These are phyloP conservation scores for Chrysoporthe puriensis DNA, from an alignment of 2,329 filamentous ascomycete genomes.

Conservation along the genomic window DNA sequence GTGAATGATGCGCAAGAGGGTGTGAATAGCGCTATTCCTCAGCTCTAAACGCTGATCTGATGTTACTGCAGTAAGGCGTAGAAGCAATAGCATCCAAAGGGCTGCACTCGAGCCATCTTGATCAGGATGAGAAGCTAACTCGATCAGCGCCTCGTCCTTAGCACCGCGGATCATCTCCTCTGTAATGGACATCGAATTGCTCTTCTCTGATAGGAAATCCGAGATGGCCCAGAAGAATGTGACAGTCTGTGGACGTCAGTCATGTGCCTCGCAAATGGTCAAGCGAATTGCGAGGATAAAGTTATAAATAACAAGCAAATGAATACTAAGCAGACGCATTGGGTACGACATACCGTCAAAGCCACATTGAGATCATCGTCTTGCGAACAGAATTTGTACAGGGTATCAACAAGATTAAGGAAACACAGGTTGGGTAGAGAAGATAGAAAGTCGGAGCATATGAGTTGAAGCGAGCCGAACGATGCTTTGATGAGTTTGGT, in stretches of 20 bases:
- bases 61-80: constrained; percentile 72
- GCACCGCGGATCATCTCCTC: constrained; percentile 57
- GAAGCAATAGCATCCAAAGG: constrained; percentile 77
- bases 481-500: constrained; percentile 80
- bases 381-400: constrained; percentile 88
- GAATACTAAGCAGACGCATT: background rate
- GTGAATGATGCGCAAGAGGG: constrained; percentile 87
- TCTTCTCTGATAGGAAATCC: constrained; percentile 74
- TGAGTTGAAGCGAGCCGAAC: constrained; percentile 86
- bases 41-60: constrained; percentile 74
- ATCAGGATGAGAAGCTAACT: constrained; percentile 62
- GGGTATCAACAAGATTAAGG: constrained; percentile 78
- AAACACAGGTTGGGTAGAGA: constrained; percentile 73
- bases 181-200: constrained; percentile 60
- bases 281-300: constrained; percentile 42
- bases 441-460: constrained; percentile 91
- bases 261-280: no score
- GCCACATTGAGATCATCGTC: constrained; percentile 93
- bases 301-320: constrained; percentile 19
- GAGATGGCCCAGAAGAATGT: constrained; percentile 97
- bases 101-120: constrained; percentile 68
- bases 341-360: constrained; percentile 67
- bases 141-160: constrained; percentile 59
- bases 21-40: constrained; percentile 87
- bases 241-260: constrained; percentile 57